Evolutionary conservation across 306 rosid genomes (phyloP), one percentile per base, ranked within the genome.

Genomic region (Mucuna pruriens): DNA sequence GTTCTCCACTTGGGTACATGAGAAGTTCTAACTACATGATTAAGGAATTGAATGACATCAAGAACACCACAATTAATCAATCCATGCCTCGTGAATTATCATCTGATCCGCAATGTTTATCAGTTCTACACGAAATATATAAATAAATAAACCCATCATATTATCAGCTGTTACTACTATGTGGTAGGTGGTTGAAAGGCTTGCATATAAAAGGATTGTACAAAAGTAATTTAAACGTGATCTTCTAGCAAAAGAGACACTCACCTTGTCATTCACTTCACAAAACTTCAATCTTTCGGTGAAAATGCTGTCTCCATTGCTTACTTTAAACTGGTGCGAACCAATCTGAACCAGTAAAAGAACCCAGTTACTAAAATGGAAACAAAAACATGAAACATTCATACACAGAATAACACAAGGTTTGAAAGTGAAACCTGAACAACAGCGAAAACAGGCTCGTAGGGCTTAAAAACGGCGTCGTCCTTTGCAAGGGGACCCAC

Each of bases 321-420:
- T 90, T 55, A 92, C 94, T 88, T 95, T 93, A 85, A 93, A 93
- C 87, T 93, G 94, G 79, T 95, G 98, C 12, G 97, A 95, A 51
- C 99, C 99, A 84, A 95, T 80, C 98, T 93, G 78, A 70, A 64
- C 34, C 67, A 65, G 46, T 1, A 46, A 26, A 13, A 54, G 33
- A 13, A 38, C n/a, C 12, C 25, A 25, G 5, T 72, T 29, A 72
- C 26, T 4, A 77, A 62, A 77, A 34, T 0, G 4, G 62, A n/a
- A 9, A 51, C 3, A 6, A 57, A 57, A 19, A 20, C 15, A 23
- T 34, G 9, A 84, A 22, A 16, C 22, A 17, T 19, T 4, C 23
- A 11, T 0, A 54, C 13, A 70, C 2, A 11, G 5, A 51, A 40
- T 4, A 15, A 69, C 34, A 36, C 1, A 36, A 3, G 7, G 49